Evolutionary conservation across 2,329 filamentous ascomycete genomes (phyloP).

Genomic region (Exophiala sideris): DNA sequence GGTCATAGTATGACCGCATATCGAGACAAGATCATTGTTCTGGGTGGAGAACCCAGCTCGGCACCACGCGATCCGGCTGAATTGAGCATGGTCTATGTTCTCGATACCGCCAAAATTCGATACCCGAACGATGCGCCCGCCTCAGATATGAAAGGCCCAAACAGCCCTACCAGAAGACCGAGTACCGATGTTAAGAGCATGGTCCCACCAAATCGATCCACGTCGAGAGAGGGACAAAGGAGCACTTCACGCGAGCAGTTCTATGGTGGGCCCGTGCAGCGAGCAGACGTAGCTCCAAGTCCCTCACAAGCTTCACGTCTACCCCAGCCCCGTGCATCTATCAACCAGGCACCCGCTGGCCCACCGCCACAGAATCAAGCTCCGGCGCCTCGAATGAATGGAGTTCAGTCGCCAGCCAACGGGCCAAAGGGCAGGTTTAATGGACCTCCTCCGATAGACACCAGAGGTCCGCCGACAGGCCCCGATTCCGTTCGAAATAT

Average conservation of each 20-base stretch:
- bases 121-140: slow-evolving; percentile 73
- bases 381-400: slow-evolving; percentile 53
- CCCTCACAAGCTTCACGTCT: slow-evolving; percentile 53
- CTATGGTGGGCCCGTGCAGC: slow-evolving; percentile 26
- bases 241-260: slow-evolving; percentile 31
- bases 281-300: slow-evolving; percentile 26
- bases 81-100: slow-evolving; percentile 80
- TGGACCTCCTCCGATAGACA: slow-evolving; percentile 42
- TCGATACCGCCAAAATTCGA: slow-evolving; percentile 93
- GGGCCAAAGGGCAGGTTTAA: slow-evolving; percentile 34
- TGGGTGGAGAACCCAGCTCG: slow-evolving; percentile 92
- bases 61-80: slow-evolving; percentile 77
- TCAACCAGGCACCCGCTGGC: slow-evolving; percentile 58
- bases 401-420: slow-evolving; percentile 24
- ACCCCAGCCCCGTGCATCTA: slow-evolving; percentile 51
- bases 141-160: slow-evolving; percentile 37
- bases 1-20: slow-evolving; percentile 97
- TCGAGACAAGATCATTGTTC: slow-evolving; percentile 85
- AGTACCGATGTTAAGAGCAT: slow-evolving; percentile 46
- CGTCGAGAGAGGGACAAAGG: slow-evolving; percentile 42
- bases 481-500: slow-evolving; percentile 17
- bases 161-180: slow-evolving; percentile 40
- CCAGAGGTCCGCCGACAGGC: slow-evolving; percentile 22
- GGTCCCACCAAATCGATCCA: slow-evolving; percentile 38
- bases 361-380: slow-evolving; percentile 64